phyloP scores from a whole-genome alignment of 176 grass and related monocot species.

The Alopecurus myosuroides region DNA sequence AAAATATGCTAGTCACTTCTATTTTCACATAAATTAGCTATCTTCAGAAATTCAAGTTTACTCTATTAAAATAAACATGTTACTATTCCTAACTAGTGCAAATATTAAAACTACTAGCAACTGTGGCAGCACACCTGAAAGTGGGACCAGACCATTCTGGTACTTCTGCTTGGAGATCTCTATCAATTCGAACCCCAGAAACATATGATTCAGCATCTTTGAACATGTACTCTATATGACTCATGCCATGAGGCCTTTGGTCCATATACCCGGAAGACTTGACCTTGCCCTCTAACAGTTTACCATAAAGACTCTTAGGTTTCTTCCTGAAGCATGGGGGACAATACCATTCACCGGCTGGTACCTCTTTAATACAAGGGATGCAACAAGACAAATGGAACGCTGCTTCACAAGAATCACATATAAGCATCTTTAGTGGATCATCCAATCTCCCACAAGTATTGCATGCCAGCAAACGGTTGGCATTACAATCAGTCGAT shows the following conservation, averaged over 20 bases:
- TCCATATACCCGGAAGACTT: constrained; percentile 29
- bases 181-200: constrained; percentile 58
- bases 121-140: constrained; percentile 42
- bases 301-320: constrained; percentile 40
- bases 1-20: background rate
- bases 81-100: constrained; percentile 12
- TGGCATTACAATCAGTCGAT: constrained; percentile 30
- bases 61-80: constrained; percentile 11
- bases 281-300: constrained; percentile 28
- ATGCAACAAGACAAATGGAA: constrained; percentile 82
- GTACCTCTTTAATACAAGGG: constrained; percentile 29
- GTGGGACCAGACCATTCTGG: constrained; percentile 64
- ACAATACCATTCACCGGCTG: constrained; percentile 70
- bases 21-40: background rate
- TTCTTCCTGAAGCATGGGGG: constrained; percentile 52
- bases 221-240: constrained; percentile 67
- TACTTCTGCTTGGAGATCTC: constrained; percentile 82
- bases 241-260: constrained; percentile 41
- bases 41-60: constrained; percentile 14
- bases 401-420: constrained; percentile 84
- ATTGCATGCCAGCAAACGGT: constrained; percentile 46
- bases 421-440: constrained; percentile 77
- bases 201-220: constrained; percentile 56
- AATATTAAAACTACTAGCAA: constrained; percentile 21
- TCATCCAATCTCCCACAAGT: constrained; percentile 42